Conservation (phyloP, 306 rosid genomes). For the Trifolium fragiferum region DNA sequence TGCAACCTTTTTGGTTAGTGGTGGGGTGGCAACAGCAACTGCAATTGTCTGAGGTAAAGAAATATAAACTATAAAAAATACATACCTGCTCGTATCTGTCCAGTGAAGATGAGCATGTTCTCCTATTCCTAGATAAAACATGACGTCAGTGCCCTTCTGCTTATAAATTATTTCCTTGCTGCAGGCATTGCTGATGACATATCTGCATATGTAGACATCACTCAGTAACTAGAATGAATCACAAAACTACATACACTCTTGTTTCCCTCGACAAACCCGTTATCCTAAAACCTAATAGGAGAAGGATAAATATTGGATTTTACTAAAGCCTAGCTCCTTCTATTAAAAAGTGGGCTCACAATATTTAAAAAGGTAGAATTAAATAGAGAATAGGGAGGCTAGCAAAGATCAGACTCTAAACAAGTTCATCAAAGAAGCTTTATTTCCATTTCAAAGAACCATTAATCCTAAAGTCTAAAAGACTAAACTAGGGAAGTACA, state of each 20-base stretch:
- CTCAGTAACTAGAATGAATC: slow-evolving; percentile 28
- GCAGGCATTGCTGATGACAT: slow-evolving; percentile 93
- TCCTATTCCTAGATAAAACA: slow-evolving; percentile 62
- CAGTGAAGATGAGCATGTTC: slow-evolving; percentile 94
- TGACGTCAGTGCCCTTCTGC: slow-evolving; percentile 81
- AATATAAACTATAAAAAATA: slow-evolving; percentile 18
- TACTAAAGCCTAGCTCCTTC: slow-evolving; percentile 19
- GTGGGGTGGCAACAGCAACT: slow-evolving; percentile 7
- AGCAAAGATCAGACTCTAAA: slow-evolving; percentile 29
- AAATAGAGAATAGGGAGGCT: background rate
- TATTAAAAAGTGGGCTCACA: background rate
- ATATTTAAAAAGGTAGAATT: background rate
- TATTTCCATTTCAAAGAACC: slow-evolving; percentile 24
- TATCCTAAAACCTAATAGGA: slow-evolving; percentile 9
- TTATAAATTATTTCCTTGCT: slow-evolving; percentile 75
- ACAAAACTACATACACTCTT: background rate
- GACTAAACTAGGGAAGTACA: slow-evolving; percentile 3
- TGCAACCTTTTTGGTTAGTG: slow-evolving; percentile 4
- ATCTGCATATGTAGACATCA: slow-evolving; percentile 62
- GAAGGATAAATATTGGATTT: slow-evolving; percentile 1
- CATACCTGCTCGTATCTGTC: slow-evolving; percentile 79
- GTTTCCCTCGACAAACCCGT: slow-evolving; percentile 7
- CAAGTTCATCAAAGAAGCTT: slow-evolving; percentile 13
- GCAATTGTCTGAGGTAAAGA: background rate
- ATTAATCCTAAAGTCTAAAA: background rate